Conservation (phyloP, 805 yeast species). For the Lipomyces kockii region DNA sequence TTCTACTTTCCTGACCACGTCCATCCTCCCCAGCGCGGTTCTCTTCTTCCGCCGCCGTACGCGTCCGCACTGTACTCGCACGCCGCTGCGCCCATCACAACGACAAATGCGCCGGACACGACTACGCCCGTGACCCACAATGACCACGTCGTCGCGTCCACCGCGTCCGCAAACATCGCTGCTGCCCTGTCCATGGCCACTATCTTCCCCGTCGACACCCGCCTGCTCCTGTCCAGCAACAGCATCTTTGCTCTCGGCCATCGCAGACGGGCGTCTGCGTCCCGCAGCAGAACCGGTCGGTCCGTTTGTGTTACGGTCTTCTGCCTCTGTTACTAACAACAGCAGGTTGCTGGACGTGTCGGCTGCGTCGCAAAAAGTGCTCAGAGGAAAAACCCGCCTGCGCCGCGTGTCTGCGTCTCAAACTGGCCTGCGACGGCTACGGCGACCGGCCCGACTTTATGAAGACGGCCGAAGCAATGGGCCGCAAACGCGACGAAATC, state of each 20-base stretch:
- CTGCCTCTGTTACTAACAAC: background rate
- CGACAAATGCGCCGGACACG: no score
- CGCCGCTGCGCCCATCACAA: no score
- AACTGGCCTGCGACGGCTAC: slow-evolving; percentile 21
- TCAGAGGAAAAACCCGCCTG: slow-evolving; percentile 27
- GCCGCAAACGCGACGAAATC: slow-evolving; percentile 1
- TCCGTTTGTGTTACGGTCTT: background rate
- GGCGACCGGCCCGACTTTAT: slow-evolving; percentile 29
- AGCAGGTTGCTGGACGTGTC: slow-evolving; percentile 34
- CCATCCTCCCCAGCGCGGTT: background rate
- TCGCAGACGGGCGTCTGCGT: slow-evolving; percentile 14
- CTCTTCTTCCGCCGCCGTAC: background rate
- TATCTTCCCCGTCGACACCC: no score
- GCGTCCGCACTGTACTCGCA: no score
- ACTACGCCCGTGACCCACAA: no score
- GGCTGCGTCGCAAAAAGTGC: slow-evolving; percentile 34
- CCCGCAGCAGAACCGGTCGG: slow-evolving; percentile 25
- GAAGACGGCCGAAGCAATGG: slow-evolving; percentile 3
- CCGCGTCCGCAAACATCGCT: no score
- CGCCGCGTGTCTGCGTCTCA: slow-evolving; percentile 24
- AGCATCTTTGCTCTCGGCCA: background rate
- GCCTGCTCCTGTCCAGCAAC: no score
- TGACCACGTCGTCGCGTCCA: no score
- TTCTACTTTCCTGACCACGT: background rate
- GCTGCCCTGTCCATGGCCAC: no score